phyloP scores from a whole-genome alignment of 768 basidiomycete species.

The Cystobasidium tubakii region DNA sequence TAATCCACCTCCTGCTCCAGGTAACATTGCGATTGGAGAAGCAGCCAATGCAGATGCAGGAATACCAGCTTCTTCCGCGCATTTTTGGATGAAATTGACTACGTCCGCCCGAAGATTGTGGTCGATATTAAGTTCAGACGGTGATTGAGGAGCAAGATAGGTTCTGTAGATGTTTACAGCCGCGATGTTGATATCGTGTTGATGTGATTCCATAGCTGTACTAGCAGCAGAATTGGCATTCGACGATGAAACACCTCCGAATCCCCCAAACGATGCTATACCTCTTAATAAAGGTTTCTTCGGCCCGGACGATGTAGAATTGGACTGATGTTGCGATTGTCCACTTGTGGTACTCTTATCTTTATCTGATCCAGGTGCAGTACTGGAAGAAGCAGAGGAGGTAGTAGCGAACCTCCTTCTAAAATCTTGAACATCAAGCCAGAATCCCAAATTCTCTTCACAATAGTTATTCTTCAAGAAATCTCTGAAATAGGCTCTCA shows the following conservation, averaged over 20 bases:
- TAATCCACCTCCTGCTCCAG: conserved; percentile 6
- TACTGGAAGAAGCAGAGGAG: conserved; percentile 67
- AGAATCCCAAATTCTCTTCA: conserved; percentile 96
- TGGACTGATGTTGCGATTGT: conserved; percentile 19
- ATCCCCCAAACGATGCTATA: conserved; percentile 3
- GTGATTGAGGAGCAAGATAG: conserved; percentile 90
- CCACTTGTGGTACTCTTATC: not conserved
- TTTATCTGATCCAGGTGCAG: conserved; percentile 9
- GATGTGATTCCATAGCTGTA: conserved; percentile 88
- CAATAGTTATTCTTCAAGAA: conserved; percentile 90
- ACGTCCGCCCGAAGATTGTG: conserved; percentile 92
- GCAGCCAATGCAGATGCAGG: conserved; percentile 14
- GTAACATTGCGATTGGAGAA: conserved; percentile 39
- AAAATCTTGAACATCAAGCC: conserved; percentile 95
- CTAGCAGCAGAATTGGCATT: conserved; percentile 43
- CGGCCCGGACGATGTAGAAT: not conserved
- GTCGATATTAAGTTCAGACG: conserved; percentile 95
- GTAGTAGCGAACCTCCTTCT: conserved; percentile 93
- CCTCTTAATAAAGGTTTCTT: conserved; percentile 25
- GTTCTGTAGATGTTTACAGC: conserved; percentile 81
- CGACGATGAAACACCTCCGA: conserved; percentile 2
- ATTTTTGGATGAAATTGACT: conserved; percentile 84
- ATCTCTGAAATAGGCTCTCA: conserved; percentile 86
- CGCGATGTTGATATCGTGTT: conserved; percentile 86
- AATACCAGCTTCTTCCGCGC: conserved; percentile 58